Percentiles rank a stretch among this genome's conserved stretches.
Conservation (phyloP, 371 early-diverging fungal species). For the Circinella minor region DNA sequence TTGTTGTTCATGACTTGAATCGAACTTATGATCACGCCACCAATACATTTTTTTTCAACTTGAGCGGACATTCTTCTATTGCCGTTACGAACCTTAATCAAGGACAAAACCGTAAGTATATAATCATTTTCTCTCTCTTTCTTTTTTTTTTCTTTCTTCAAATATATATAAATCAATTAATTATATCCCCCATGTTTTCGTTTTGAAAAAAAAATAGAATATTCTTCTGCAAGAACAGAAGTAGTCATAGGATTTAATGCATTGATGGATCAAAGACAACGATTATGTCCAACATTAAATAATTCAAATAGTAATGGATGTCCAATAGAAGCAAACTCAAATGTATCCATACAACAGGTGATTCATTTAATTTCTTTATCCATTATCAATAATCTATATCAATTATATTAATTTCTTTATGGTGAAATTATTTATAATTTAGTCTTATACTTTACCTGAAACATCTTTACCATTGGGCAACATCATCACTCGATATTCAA, state of each 20-base stretch:
- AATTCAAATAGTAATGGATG: constrained; percentile 14
- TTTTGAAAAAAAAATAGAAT: neutral
- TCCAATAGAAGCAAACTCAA: constrained; percentile 16
- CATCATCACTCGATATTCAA: constrained; percentile 39
- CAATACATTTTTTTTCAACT: constrained; percentile 3
- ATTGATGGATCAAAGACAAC: constrained; percentile 6
- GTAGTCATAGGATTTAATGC: constrained; percentile 8
- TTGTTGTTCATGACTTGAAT: neutral
- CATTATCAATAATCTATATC: no score
- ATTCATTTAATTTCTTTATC: neutral
- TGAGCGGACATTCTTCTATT: constrained; percentile 1
- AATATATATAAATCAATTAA: no score
- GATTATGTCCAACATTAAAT: constrained; percentile 20
- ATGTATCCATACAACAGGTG: constrained; percentile 24
- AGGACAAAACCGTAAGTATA: constrained; percentile 2
- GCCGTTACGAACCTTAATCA: neutral
- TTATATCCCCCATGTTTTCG: no score
- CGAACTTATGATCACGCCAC: constrained; percentile 3
- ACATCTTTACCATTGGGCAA: constrained; percentile 41
- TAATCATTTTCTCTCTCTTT: no score
- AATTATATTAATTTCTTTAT: no score
- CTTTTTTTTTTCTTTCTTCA: no score
- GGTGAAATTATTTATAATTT: neutral
- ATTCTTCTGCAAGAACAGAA: constrained; percentile 16
- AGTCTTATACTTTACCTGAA: constrained; percentile 23